Percentiles rank a stretch among this genome's conserved stretches.
These are phyloP conservation scores for Candida succiphila DNA, from an alignment of 805 yeast genomes.

Conservation along the genomic window DNA sequence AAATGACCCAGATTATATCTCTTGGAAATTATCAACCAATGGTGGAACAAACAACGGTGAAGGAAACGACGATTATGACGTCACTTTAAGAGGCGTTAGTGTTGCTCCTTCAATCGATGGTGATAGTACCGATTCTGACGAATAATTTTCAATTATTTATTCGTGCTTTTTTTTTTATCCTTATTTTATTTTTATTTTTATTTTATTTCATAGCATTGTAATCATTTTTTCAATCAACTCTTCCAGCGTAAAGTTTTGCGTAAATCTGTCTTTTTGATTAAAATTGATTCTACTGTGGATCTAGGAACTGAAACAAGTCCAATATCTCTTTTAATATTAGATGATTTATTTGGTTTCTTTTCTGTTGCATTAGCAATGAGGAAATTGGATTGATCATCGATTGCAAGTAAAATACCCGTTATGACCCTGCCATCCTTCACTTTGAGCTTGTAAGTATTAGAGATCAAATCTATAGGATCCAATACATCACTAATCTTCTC, in stretches of 20 bases:
- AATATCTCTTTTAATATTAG: constrained; percentile 28
- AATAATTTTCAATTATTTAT: not conserved
- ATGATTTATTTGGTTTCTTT: constrained; percentile 5
- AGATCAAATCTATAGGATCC: constrained; percentile 23
- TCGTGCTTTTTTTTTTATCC: not conserved
- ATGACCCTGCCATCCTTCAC: constrained; percentile 23
- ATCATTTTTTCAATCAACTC: not conserved
- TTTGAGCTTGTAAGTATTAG: constrained; percentile 17
- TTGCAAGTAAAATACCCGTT: constrained; percentile 29
- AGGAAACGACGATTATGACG: constrained; percentile 20
- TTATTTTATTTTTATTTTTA: not conserved
- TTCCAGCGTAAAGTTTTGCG: constrained; percentile 1
- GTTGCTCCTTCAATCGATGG: constrained; percentile 26
- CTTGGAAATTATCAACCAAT: constrained; percentile 34
- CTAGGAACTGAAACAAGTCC: constrained; percentile 49
- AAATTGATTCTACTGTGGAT: constrained; percentile 23
- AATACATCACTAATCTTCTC: constrained; percentile 4
- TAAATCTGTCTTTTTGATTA: constrained; percentile 15
- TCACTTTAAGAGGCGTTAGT: constrained; percentile 25
- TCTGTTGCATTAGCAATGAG: constrained; percentile 30
- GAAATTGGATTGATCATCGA: constrained; percentile 33
- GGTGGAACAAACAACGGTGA: constrained; percentile 31
- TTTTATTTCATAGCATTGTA: constrained; percentile 1
- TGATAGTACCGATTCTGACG: constrained; percentile 8
- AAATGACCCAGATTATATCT: constrained; percentile 72